A percentile compares a stretch with the other conserved stretches of the same genome.
These are phyloP conservation scores for Cystobasidium tubakii DNA, from an alignment of 768 basidiomycete species.

Conservation along the genomic window DNA sequence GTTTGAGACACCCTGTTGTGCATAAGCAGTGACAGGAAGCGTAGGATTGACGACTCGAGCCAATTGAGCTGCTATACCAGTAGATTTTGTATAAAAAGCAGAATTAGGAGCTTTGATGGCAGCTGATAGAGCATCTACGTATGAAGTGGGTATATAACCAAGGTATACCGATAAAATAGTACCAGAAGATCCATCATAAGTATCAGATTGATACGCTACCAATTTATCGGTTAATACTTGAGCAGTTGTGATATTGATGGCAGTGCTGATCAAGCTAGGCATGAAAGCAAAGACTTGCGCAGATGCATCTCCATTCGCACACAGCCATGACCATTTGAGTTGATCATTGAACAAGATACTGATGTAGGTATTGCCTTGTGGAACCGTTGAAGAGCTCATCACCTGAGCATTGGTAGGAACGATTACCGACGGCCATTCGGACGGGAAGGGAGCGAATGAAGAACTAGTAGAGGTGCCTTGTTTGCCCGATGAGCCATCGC, in stretches of 20 bases:
- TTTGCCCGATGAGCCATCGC: background rate
- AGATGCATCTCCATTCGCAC: constrained; percentile 56
- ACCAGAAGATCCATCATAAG: constrained; percentile 53
- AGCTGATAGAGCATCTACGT: constrained; percentile 59
- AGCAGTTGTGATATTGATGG: constrained; percentile 52
- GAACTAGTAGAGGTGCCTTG: constrained; percentile 5
- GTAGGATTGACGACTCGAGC: constrained; percentile 38
- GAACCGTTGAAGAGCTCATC: constrained; percentile 3
- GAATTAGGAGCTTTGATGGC: constrained; percentile 42
- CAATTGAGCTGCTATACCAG: constrained; percentile 41
- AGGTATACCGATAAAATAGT: constrained; percentile 65
- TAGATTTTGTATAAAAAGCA: constrained; percentile 41
- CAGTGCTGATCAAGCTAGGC: constrained; percentile 55
- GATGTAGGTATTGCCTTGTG: constrained; percentile 53
- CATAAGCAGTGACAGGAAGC: constrained; percentile 33
- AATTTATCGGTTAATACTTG: constrained; percentile 59
- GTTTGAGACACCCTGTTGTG: constrained; percentile 23
- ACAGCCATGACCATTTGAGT: constrained; percentile 68
- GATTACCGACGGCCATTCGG: constrained; percentile 30
- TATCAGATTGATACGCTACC: constrained; percentile 62
- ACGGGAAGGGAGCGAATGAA: constrained; percentile 25
- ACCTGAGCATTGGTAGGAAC: constrained; percentile 15
- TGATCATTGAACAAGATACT: constrained; percentile 60
- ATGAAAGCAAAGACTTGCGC: constrained; percentile 73
- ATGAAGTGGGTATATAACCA: constrained; percentile 59